Base-by-base conservation (phyloP, 1,139 yeast genomes). In the Suhomyces wounanorum region DNA sequence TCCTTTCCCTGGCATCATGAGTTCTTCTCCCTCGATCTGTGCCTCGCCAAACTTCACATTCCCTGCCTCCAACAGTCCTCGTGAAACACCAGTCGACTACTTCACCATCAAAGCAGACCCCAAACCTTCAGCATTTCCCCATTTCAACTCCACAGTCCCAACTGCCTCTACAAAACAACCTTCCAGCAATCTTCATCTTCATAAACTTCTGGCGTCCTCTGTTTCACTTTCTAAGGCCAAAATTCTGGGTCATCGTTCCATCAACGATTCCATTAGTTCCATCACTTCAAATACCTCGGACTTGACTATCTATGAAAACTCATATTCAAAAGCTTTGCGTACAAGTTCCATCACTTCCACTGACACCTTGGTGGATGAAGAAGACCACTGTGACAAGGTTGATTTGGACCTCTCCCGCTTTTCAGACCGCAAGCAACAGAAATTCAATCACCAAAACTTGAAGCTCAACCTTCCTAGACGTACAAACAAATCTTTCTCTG, bases 271-370 rank as follows among this genome's bases (percentile, higher is more conserved):
- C 45, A 53, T 61, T 48, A 56, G 62, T 44, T 59, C 64, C 47
- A 52, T 62, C 33, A 58, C 59, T 9, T 59, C 64, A 28, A 63
- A 59, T 43, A 57, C 63, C 25, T 55, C 58, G 18, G 59, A 55
- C 47, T 47, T 55, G 45, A 55, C 58, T 43, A 50, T 57, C 36
- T 54, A 52, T 28, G 57, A 54, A 14, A 49, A 41, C 31, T 43
- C 42, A 18, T 40, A 18, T 40, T 30, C 38, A 26, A 49, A 43
- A 49, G 54, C 36, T 43, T 57, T 36, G 54, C 56, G 50, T 52
- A 59, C 36, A 47, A 42, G 38, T 37, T 50, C 55, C 33, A 44
- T 48, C 7, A 42, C 50, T 11, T 52, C 55, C 18, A 51, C 53
- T 4, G 55, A 52, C 8, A 52, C 55, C 10, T 52, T 52, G 52